Conservation (phyloP, 1,284 basidiomycete species). For the Ustilago hordei region DNA sequence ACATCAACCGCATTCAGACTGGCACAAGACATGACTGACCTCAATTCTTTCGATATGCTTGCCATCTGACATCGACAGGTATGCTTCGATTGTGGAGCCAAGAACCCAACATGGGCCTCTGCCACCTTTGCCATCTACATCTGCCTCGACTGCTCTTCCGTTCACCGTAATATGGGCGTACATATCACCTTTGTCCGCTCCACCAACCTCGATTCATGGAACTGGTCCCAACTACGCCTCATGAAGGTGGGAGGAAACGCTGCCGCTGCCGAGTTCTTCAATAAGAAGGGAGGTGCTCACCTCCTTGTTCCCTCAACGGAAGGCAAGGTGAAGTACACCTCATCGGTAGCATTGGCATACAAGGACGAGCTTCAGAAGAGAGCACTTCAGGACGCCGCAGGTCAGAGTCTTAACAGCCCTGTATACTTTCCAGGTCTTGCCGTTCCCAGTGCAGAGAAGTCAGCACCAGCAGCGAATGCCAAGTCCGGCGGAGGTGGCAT, state of each 20-base stretch:
- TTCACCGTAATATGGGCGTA: conserved; percentile 96
- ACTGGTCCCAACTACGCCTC: conserved; percentile 86
- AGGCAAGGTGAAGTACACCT: conserved; percentile 89
- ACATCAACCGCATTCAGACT: neutral
- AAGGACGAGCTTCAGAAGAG: conserved; percentile 89
- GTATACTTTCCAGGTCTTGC: conserved; percentile 67
- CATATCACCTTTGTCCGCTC: conserved; percentile 98
- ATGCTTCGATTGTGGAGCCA: conserved; percentile 96
- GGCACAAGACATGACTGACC: conserved; percentile 5
- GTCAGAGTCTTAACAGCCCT: conserved; percentile 57
- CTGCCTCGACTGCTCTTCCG: conserved; percentile 94
- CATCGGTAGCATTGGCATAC: conserved; percentile 85
- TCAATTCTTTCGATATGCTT: neutral
- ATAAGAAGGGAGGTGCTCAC: conserved; percentile 81
- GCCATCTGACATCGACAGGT: conserved; percentile 73
- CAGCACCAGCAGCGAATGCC: conserved; percentile 54
- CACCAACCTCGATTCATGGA: conserved; percentile 96
- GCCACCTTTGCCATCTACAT: conserved; percentile 98
- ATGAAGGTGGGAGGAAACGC: conserved; percentile 98
- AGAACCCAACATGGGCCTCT: conserved; percentile 97
- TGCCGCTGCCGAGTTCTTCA: conserved; percentile 90
- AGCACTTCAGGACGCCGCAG: conserved; percentile 79
- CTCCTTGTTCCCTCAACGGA: conserved; percentile 79
- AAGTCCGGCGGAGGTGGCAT: conserved; percentile 74
- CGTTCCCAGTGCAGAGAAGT: conserved; percentile 71